phyloP scores from a whole-genome alignment of 805 yeast genomes.

The Kodamaea laetipori region DNA sequence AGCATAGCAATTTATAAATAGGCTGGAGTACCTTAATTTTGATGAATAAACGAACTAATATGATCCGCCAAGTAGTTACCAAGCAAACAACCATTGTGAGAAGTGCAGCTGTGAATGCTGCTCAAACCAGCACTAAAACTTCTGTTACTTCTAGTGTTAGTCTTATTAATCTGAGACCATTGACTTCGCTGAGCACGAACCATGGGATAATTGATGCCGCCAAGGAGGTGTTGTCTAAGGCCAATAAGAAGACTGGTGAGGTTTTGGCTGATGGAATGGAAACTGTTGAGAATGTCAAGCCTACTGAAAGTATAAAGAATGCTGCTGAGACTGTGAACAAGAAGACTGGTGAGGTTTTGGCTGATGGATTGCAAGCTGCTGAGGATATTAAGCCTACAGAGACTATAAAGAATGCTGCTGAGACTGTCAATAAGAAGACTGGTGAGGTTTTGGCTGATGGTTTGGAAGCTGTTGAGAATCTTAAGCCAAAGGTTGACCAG shows the following conservation, averaged over 20 bases:
- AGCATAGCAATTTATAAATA: conserved; percentile 3
- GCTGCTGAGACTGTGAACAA: conserved; percentile 28
- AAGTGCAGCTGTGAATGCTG: not conserved
- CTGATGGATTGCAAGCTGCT: conserved; percentile 42
- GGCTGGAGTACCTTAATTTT: not conserved
- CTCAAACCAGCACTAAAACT: conserved; percentile 17
- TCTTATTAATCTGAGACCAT: conserved; percentile 20
- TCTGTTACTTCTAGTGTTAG: conserved; percentile 34
- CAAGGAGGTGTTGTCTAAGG: conserved; percentile 37
- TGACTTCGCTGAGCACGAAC: conserved; percentile 28
- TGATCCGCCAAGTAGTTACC: conserved; percentile 15
- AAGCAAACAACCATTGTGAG: conserved; percentile 12
- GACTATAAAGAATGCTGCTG: conserved; percentile 28
- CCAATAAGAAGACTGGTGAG: conserved; percentile 41
- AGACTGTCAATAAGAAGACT: conserved; percentile 35
- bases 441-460: conserved; percentile 45
- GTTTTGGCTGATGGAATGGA: conserved; percentile 44
- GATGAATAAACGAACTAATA: conserved; percentile 1
- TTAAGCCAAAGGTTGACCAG: conserved; percentile 23
- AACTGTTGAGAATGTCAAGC: conserved; percentile 31
- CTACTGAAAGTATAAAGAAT: conserved; percentile 25
- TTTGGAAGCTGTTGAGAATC: conserved; percentile 37
- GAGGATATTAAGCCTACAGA: conserved; percentile 24
- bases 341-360: conserved; percentile 43
- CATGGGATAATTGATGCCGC: conserved; percentile 32